Conservation (phyloP, 2,329 filamentous ascomycete species). For the Hymenoscyphus occultus region DNA sequence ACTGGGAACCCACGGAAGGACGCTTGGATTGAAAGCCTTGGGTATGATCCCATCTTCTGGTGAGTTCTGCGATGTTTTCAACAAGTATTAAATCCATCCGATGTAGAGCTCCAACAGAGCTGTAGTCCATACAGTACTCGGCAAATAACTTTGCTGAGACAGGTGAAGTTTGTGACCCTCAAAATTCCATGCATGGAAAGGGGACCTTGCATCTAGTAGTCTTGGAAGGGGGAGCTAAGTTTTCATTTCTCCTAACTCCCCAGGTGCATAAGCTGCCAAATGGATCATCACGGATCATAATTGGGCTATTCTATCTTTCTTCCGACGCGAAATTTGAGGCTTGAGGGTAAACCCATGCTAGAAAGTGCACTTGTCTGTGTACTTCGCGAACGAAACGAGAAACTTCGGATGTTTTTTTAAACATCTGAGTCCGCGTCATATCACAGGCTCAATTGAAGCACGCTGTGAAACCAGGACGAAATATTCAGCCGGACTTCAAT, state of each 20-base stretch:
- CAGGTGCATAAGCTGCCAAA: neutral
- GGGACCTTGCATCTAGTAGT: neutral
- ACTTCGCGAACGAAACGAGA: neutral
- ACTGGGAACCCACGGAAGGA: neutral
- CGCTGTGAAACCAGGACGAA: conserved; percentile 16
- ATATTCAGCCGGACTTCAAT: conserved; percentile 27
- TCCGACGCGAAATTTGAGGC: neutral
- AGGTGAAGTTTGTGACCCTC: neutral
- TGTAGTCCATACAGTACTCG: too few relatives aligned
- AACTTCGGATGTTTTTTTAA: neutral
- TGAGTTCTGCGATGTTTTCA: neutral
- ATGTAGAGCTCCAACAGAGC: neutral
- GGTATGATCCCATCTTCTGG: neutral
- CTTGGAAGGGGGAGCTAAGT: neutral
- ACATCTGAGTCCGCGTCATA: neutral
- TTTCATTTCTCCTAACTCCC: neutral
- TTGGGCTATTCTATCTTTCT: neutral
- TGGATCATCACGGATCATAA: neutral
- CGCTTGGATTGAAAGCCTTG: neutral
- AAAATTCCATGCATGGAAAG: neutral
- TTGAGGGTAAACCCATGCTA: neutral
- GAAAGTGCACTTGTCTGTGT: neutral
- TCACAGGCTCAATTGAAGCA: conserved; percentile 15
- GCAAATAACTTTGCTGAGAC: neutral
- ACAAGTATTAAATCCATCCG: neutral